phyloP scores from a whole-genome alignment of 768 basidiomycete genomes.

The Lentinula boryana region DNA sequence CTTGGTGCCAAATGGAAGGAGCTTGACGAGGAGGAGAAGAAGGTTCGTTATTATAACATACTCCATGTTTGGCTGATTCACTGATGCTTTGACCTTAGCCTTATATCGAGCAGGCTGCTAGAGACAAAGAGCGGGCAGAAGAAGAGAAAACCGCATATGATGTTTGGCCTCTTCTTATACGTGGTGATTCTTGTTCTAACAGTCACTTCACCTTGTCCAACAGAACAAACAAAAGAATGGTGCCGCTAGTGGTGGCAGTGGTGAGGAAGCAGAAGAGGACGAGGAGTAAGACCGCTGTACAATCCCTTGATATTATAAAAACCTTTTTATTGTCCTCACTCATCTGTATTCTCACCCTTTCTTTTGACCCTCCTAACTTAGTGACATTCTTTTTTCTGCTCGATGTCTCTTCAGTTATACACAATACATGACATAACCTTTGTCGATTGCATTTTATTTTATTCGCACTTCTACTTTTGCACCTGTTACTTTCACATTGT shows the following conservation, averaged over 20 bases:
- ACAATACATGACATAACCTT: background rate
- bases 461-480: background rate
- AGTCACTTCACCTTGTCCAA: constrained; percentile 11
- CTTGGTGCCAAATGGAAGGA: constrained; percentile 98
- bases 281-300: constrained; percentile 1
- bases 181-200: background rate
- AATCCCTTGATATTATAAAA: background rate
- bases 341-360: background rate
- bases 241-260: constrained; percentile 3
- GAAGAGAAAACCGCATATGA: constrained; percentile 63
- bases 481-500: background rate
- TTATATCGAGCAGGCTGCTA: constrained; percentile 80
- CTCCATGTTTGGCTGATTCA: background rate
- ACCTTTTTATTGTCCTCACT: background rate
- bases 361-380: background rate
- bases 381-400: background rate
- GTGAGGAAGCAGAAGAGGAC: constrained; percentile 3
- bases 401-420: background rate
- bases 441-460: background rate
- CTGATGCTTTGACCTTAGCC: constrained; percentile 44
- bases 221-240: constrained; percentile 10
- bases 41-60: constrained; percentile 40
- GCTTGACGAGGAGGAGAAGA: constrained; percentile 86
- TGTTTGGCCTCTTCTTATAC: constrained; percentile 18
- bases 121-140: constrained; percentile 85